A percentile compares a stretch with the other conserved stretches of the same genome.
phyloP scores from a whole-genome alignment of 345 rosid genomes.

The Litchi chinensis region DNA sequence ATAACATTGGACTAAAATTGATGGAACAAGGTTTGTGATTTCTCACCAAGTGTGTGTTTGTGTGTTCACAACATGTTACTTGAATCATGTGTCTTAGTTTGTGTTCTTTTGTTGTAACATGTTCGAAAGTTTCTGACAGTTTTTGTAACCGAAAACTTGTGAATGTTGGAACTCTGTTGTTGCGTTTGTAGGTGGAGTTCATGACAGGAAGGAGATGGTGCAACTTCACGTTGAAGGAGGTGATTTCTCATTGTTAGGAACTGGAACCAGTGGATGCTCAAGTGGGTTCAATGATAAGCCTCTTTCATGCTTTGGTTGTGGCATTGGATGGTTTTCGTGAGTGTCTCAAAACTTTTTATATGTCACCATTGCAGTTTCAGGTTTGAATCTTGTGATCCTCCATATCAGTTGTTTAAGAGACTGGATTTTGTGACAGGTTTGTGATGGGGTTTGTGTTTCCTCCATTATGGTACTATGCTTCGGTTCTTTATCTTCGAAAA shows the following conservation, averaged over 20 bases:
- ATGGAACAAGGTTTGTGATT: slow-evolving; percentile 21
- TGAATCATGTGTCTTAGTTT: neutral
- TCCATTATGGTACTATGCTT: slow-evolving; percentile 32
- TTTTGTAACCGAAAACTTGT: neutral
- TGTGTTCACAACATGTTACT: neutral
- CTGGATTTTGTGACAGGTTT: slow-evolving; percentile 22
- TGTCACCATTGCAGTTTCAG: neutral
- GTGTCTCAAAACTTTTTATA: slow-evolving; percentile 3
- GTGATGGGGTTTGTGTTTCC: slow-evolving; percentile 32
- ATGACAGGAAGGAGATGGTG: slow-evolving; percentile 7
- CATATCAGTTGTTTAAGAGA: neutral
- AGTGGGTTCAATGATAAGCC: slow-evolving; percentile 20
- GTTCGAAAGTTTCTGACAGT: neutral
- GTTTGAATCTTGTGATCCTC: neutral
- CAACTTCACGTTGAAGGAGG: slow-evolving; percentile 6
- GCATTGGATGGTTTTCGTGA: slow-evolving; percentile 39
- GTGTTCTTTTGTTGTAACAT: too few relatives aligned
- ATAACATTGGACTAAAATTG: neutral
- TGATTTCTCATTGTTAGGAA: slow-evolving; percentile 21
- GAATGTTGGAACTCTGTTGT: neutral
- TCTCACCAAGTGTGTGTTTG: too few relatives aligned
- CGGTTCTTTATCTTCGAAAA: slow-evolving; percentile 27
- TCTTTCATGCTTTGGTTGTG: slow-evolving; percentile 37
- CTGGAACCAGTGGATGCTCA: neutral
- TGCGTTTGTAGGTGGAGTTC: slow-evolving; percentile 8